A percentile compares a stretch with the other conserved stretches of the same genome.
phyloP scores from a whole-genome alignment of 2,329 filamentous ascomycete genomes.

The Aspergillus fumigatus region DNA sequence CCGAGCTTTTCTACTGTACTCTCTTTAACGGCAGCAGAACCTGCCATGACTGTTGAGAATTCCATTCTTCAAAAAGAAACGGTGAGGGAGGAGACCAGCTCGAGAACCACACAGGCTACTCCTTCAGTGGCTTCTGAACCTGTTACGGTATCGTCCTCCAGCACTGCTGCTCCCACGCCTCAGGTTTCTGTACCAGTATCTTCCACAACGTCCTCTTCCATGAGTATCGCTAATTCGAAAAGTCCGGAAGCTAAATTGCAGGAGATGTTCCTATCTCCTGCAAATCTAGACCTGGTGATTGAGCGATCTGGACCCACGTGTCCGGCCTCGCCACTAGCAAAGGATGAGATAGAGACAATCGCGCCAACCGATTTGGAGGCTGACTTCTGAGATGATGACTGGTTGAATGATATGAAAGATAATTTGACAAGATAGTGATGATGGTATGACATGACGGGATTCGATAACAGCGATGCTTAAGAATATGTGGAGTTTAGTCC shows the following conservation, averaged over 20 bases:
- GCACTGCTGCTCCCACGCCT: background rate
- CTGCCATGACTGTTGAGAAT: background rate
- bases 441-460: background rate
- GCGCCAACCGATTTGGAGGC: background rate
- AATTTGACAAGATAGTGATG: background rate
- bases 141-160: background rate
- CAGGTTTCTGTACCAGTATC: background rate
- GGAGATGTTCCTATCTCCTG: background rate
- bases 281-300: background rate
- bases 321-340: background rate
- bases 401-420: background rate
- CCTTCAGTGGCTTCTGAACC: background rate
- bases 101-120: background rate
- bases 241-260: background rate
- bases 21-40: background rate
- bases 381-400: background rate
- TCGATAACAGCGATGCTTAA: background rate
- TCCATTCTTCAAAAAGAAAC: background rate
- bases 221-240: too few species aligned
- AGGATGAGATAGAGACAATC: background rate
- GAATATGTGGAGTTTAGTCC: background rate
- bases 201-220: too few species aligned
- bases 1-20: background rate
- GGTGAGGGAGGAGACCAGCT: background rate
- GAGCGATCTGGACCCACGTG: background rate